These are phyloP conservation scores for Paracamarosporium sp. DNA, from an alignment of 2,329 filamentous ascomycete species.

Conservation along the genomic window DNA sequence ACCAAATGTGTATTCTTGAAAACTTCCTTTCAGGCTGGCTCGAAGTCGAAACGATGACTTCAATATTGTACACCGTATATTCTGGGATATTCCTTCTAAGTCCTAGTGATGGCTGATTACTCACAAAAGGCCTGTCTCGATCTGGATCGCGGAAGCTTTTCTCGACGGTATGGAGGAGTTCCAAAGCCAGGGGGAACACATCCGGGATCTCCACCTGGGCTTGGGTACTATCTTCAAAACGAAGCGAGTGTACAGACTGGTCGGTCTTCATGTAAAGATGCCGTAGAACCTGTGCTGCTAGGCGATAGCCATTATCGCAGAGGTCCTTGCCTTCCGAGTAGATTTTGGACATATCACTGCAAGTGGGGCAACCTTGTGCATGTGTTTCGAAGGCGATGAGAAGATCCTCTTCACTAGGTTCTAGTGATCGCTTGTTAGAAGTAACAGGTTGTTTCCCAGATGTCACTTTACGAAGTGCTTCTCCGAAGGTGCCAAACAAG, in stretches of 20 bases:
- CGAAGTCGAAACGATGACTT: slow-evolving; percentile 10
- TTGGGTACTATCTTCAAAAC: slow-evolving; percentile 13
- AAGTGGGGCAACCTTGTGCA: slow-evolving; percentile 28
- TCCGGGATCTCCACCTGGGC: slow-evolving; percentile 28
- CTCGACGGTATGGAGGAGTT: slow-evolving; percentile 28
- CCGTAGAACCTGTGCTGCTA: slow-evolving; percentile 25
- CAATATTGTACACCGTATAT: slow-evolving; percentile 12
- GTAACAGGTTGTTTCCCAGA: slow-evolving; percentile 24
- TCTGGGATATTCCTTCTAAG: not conserved
- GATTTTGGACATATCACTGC: slow-evolving; percentile 24
- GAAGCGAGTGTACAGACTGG: slow-evolving; percentile 26
- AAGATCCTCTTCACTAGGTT: slow-evolving; percentile 16
- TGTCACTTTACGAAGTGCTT: slow-evolving; percentile 30
- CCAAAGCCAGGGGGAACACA: slow-evolving; percentile 21
- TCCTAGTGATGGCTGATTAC: slow-evolving; percentile 19
- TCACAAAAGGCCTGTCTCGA: slow-evolving; percentile 26
- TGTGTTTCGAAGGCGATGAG: slow-evolving; percentile 36
- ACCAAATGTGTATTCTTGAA: slow-evolving; percentile 25
- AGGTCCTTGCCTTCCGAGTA: slow-evolving; percentile 26
- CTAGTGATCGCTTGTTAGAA: slow-evolving; percentile 10
- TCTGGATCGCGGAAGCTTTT: slow-evolving; percentile 21
- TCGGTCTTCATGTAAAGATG: slow-evolving; percentile 31
- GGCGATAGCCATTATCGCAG: slow-evolving; percentile 28
- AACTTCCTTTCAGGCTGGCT: slow-evolving; percentile 19
- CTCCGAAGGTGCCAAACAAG: slow-evolving; percentile 26